Evolutionary conservation across 495 filamentous ascomycete genomes (phyloP).

Genomic region (Bacidia rubella): DNA sequence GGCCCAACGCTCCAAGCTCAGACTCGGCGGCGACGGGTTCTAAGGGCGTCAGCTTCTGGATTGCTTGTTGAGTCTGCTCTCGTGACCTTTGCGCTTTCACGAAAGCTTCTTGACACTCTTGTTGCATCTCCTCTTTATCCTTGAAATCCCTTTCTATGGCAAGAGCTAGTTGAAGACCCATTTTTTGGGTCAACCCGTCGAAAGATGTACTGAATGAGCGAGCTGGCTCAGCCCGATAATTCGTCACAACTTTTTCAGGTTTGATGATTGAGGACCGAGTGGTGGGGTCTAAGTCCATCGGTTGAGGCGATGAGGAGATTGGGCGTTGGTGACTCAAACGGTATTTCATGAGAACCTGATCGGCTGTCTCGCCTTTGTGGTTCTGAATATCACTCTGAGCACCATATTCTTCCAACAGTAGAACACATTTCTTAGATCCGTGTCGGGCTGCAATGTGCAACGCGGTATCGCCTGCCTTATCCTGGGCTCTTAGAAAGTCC

Average conservation of each 20-base stretch:
- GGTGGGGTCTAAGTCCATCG: neutral
- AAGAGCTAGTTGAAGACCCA: conserved; percentile 11
- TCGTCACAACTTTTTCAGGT: neutral
- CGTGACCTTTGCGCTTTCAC: conserved; percentile 5
- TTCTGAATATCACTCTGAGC: conserved; percentile 70
- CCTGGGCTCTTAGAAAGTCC: conserved; percentile 54
- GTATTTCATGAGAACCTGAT: conserved; percentile 46
- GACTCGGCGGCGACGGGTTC: conserved; percentile 5
- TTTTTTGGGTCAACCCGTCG: conserved; percentile 10
- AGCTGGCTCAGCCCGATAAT: conserved; percentile 15
- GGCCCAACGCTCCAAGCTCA: conserved; percentile 1
- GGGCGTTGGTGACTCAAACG: conserved; percentile 6
- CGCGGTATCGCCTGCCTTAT: conserved; percentile 77
- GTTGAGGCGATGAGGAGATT: conserved; percentile 17
- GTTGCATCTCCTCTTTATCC: conserved; percentile 12
- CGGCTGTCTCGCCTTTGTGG: conserved; percentile 60
- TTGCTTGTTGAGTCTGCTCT: conserved; percentile 6
- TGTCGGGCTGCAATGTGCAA: conserved; percentile 68
- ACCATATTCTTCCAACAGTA: conserved; percentile 55
- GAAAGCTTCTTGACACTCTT: conserved; percentile 12
- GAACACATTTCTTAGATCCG: conserved; percentile 59
- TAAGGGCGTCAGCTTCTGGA: neutral
- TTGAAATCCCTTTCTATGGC: conserved; percentile 15
- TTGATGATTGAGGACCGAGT: conserved; percentile 6
- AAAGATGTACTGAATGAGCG: conserved; percentile 17